Percentiles rank a stretch among this genome's conserved stretches.
phyloP scores from a whole-genome alignment of 1,284 basidiomycete species.

The Anthracocystis walkeri region DNA sequence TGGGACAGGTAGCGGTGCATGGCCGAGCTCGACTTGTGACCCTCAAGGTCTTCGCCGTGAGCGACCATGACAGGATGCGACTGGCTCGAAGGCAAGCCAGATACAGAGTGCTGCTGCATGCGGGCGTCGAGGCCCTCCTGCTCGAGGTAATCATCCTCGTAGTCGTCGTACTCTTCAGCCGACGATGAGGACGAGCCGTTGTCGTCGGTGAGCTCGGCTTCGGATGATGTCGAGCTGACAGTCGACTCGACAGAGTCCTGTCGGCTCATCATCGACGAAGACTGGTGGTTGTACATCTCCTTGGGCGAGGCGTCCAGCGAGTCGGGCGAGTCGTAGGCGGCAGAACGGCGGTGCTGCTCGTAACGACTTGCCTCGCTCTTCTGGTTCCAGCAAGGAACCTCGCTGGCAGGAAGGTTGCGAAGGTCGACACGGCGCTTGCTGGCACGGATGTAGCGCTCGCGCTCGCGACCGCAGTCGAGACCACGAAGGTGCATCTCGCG shows the following conservation, averaged over 20 bases:
- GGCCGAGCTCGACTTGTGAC: constrained; percentile 45
- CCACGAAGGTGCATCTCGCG: constrained; percentile 68
- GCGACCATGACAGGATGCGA: constrained; percentile 43
- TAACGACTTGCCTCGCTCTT: constrained; percentile 41
- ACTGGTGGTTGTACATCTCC: constrained; percentile 24
- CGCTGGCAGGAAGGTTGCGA: constrained; percentile 61
- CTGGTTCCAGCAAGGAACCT: constrained; percentile 67
- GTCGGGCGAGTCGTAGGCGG: constrained; percentile 45
- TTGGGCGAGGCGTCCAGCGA: constrained; percentile 39
- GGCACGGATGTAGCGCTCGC: constrained; percentile 65
- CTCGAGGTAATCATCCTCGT: constrained; percentile 63
- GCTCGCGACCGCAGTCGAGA: constrained; percentile 66
- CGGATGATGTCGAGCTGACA: constrained; percentile 57
- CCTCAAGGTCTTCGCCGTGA: constrained; percentile 36
- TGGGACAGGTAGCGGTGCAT: constrained; percentile 62
- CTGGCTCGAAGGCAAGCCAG: constrained; percentile 31
- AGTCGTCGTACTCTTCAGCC: constrained; percentile 64
- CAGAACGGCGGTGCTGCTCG: constrained; percentile 43
- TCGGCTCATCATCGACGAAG: constrained; percentile 52
- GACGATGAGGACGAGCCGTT: constrained; percentile 66
- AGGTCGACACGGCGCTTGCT: constrained; percentile 64
- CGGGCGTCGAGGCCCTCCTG: constrained; percentile 52
- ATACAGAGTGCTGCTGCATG: constrained; percentile 50
- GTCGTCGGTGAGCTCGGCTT: constrained; percentile 68
- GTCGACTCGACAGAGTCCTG: constrained; percentile 55